Evolutionary conservation across 2,329 filamentous ascomycete species (phyloP).

Genomic region (Plectosphaerella plurivora): DNA sequence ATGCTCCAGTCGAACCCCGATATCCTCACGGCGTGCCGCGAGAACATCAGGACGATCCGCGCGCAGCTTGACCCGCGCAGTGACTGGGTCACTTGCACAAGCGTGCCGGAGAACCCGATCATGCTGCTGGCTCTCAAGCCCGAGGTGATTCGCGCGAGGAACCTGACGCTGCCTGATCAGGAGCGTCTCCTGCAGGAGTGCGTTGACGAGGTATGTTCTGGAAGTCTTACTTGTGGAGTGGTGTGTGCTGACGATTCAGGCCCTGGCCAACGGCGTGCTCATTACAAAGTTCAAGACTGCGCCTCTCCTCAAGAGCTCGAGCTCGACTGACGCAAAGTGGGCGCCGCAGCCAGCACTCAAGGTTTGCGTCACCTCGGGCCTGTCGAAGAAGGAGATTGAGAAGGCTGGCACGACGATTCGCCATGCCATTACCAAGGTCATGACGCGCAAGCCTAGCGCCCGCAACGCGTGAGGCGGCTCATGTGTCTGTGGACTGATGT

Average conservation of each 20-base stretch:
- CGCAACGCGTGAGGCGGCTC: conserved; percentile 12
- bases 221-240: background rate
- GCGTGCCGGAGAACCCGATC: conserved; percentile 78
- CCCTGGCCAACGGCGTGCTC: conserved; percentile 80
- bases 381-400: conserved; percentile 93
- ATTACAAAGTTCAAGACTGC: conserved; percentile 82
- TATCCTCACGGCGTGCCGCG: conserved; percentile 70
- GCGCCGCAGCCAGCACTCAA: conserved; percentile 78
- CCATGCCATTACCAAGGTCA: conserved; percentile 90
- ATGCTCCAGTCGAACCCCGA: conserved; percentile 85
- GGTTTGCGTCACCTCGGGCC: conserved; percentile 80
- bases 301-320: conserved; percentile 59
- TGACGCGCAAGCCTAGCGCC: conserved; percentile 59
- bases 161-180: conserved; percentile 69
- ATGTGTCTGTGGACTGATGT: background rate
- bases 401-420: conserved; percentile 85
- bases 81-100: conserved; percentile 86
- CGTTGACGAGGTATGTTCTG: conserved; percentile 79
- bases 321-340: conserved; percentile 65
- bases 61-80: conserved; percentile 86
- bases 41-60: conserved; percentile 82
- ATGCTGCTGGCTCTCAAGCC: conserved; percentile 80
- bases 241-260: conserved; percentile 39
- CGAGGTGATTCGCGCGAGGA: conserved; percentile 70
- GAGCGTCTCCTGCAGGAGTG: conserved; percentile 82